A percentile compares a stretch with the other conserved stretches of the same genome.
Conservation (phyloP, 805 yeast species). For the Ogataea chonburiensis region DNA sequence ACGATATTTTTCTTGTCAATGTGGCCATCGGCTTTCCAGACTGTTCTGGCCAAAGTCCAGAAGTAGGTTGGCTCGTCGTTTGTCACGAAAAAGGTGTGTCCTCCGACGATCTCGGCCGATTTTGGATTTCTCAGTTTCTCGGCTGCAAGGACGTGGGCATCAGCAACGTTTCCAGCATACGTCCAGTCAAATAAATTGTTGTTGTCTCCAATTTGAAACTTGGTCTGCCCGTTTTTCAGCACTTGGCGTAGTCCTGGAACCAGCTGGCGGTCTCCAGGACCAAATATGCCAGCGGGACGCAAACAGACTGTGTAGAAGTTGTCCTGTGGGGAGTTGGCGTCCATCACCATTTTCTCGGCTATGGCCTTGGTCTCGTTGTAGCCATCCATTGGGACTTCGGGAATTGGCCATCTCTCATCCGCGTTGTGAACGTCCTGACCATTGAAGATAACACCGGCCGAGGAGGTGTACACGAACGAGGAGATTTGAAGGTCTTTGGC, state of each 20-base stretch:
- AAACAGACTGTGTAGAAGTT: constrained; percentile 76
- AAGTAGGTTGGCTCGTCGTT: constrained; percentile 94
- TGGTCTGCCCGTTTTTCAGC: constrained; percentile 80
- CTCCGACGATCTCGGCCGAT: constrained; percentile 54
- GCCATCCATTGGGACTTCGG: constrained; percentile 90
- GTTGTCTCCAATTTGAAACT: constrained; percentile 93
- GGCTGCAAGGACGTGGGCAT: constrained; percentile 93
- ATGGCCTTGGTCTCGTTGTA: constrained; percentile 92
- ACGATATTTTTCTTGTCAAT: constrained; percentile 68
- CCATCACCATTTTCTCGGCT: constrained; percentile 81
- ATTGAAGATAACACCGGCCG: constrained; percentile 95
- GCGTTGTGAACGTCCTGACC: constrained; percentile 93
- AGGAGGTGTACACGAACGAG: constrained; percentile 89
- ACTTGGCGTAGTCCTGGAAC: constrained; percentile 90
- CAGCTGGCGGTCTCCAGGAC: constrained; percentile 96
- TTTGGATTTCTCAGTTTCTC: constrained; percentile 56
- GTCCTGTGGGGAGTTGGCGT: constrained; percentile 59
- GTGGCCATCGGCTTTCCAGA: constrained; percentile 96
- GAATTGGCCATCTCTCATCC: constrained; percentile 92
- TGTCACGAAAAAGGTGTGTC: constrained; percentile 86
- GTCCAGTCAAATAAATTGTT: constrained; percentile 95
- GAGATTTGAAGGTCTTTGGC: constrained; percentile 50
- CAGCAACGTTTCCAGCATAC: constrained; percentile 97
- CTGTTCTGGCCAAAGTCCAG: constrained; percentile 95
- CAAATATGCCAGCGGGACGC: constrained; percentile 97